Conservation (phyloP, 2,329 filamentous ascomycete genomes). For the Spiromastix sp. region DNA sequence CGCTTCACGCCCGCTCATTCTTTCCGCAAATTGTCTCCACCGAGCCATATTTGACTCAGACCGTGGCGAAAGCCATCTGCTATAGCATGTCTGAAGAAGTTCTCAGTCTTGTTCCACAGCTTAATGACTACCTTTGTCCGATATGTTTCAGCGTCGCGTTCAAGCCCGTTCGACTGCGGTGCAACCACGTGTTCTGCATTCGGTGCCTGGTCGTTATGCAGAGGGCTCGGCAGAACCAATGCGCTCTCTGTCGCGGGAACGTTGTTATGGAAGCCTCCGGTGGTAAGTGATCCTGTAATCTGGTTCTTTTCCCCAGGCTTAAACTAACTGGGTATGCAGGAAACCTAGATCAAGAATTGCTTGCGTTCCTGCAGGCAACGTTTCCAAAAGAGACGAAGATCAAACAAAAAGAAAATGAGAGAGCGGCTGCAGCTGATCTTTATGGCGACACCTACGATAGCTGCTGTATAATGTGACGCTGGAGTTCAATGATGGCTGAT, state of each 20-base stretch:
- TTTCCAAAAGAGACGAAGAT: slow-evolving; percentile 62
- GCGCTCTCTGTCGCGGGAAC: slow-evolving; percentile 64
- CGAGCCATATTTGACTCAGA: slow-evolving; percentile 52
- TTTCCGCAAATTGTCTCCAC: slow-evolving; percentile 52
- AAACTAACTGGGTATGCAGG: slow-evolving; percentile 30
- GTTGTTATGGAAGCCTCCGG: slow-evolving; percentile 61
- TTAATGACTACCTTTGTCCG: slow-evolving; percentile 77
- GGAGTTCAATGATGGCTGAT: background rate
- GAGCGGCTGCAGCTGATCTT: slow-evolving; percentile 61
- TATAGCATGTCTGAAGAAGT: slow-evolving; percentile 63
- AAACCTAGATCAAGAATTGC: slow-evolving; percentile 59
- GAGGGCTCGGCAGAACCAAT: slow-evolving; percentile 54
- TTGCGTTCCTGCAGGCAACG: slow-evolving; percentile 61
- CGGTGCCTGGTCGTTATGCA: slow-evolving; percentile 74
- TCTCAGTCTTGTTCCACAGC: slow-evolving; percentile 62
- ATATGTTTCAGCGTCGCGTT: slow-evolving; percentile 72
- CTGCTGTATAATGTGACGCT: slow-evolving; percentile 12
- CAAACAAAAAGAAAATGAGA: slow-evolving; percentile 62
- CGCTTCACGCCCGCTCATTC: slow-evolving; percentile 54
- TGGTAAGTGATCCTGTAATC: slow-evolving; percentile 33
- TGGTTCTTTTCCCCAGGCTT: background rate
- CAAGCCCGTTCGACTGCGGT: slow-evolving; percentile 66
- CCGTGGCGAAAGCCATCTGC: slow-evolving; percentile 65
- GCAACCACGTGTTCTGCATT: slow-evolving; percentile 73
- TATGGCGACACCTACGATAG: slow-evolving; percentile 55